Percentiles rank a stretch among this genome's conserved stretches.
phyloP scores from a whole-genome alignment of 768 basidiomycete species.

The Amanita thiersii region DNA sequence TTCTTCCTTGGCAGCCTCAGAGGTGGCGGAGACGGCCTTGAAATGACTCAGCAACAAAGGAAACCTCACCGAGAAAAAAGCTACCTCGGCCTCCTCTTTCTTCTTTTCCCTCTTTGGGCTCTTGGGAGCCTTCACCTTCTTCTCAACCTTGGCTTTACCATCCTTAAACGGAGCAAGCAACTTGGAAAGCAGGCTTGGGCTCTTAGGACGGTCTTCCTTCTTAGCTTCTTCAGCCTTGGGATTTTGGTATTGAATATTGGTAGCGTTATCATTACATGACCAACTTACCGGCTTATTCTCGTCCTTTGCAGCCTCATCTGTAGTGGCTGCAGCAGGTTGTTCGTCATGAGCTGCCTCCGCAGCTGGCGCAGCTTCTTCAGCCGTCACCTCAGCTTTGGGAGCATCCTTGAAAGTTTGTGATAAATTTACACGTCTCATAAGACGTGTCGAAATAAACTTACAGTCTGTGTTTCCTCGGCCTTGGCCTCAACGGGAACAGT shows the following conservation, averaged over 20 bases:
- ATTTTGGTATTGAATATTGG: slow-evolving; percentile 10
- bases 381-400: slow-evolving; percentile 13
- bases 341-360: slow-evolving; percentile 15
- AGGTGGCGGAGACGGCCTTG: slow-evolving; percentile 25
- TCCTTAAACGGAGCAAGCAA: slow-evolving; percentile 75
- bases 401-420: slow-evolving; percentile 7
- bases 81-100: slow-evolving; percentile 61
- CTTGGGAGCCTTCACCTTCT: slow-evolving; percentile 62
- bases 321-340: slow-evolving; percentile 14
- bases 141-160: slow-evolving; percentile 51
- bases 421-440: background rate
- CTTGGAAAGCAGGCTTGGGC: slow-evolving; percentile 68
- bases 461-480: slow-evolving; percentile 19
- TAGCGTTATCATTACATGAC: background rate
- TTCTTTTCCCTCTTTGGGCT: slow-evolving; percentile 80
- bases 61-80: slow-evolving; percentile 12
- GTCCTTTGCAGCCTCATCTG: slow-evolving; percentile 28
- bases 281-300: slow-evolving; percentile 33
- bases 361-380: slow-evolving; percentile 16
- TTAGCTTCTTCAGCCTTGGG: slow-evolving; percentile 39
- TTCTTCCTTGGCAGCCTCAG: slow-evolving; percentile 34
- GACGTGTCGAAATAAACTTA: slow-evolving; percentile 9
- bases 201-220: slow-evolving; percentile 80
- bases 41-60: background rate
- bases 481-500: slow-evolving; percentile 52